These are phyloP conservation scores for Thermothielavioides terrestris DNA, from an alignment of 495 filamentous ascomycete genomes.

Conservation along the genomic window DNA sequence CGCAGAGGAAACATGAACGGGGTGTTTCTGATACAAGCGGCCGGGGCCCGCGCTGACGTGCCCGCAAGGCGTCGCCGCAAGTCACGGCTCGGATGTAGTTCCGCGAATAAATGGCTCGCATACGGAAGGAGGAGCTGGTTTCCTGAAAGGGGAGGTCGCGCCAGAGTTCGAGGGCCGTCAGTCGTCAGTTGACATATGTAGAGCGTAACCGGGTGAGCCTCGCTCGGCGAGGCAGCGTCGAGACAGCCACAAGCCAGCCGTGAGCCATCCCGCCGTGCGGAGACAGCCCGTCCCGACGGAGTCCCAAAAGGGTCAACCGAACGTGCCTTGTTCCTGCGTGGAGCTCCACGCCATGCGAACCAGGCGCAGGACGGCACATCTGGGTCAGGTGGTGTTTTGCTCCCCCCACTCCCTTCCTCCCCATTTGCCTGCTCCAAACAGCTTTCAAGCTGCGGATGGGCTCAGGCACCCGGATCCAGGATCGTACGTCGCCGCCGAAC, in stretches of 20 bases:
- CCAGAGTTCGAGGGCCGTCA: background rate
- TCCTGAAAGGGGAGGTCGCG: constrained; percentile 5
- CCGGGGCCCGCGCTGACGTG: background rate
- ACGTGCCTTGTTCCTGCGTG: constrained; percentile 1
- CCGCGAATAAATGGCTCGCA: constrained; percentile 1
- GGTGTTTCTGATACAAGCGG: background rate
- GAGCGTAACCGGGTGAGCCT: too few species aligned
- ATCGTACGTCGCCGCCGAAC: background rate
- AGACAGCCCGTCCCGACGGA: background rate
- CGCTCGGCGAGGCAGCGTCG: background rate
- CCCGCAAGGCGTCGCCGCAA: background rate
- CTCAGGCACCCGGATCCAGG: background rate
- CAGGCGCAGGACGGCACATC: constrained; percentile 1
- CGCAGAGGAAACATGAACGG: background rate
- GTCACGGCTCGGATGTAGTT: background rate
- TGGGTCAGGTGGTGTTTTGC: too few species aligned
- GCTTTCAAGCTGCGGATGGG: background rate
- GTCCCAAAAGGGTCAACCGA: background rate
- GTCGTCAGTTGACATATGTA: constrained; percentile 5
- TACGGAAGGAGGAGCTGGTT: constrained; percentile 7
- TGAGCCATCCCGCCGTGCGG: background rate
- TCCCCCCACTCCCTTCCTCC: too few species aligned
- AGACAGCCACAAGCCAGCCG: background rate
- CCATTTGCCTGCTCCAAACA: background rate
- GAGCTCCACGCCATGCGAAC: background rate